Base-by-base conservation (phyloP, 139 green algal species). In the Chlamydomonas asymmetrica region DNA sequence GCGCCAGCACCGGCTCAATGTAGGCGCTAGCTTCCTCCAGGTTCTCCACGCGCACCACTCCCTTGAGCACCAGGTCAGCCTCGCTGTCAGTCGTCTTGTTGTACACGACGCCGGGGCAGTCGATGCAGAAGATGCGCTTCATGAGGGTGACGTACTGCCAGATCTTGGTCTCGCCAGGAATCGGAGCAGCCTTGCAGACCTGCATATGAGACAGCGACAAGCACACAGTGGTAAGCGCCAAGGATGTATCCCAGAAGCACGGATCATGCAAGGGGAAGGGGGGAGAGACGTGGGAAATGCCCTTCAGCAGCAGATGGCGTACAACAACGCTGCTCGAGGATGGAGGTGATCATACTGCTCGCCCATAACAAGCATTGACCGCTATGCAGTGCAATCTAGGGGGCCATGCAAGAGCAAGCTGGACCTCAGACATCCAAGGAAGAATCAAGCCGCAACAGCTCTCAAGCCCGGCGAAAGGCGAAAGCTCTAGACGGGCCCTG, bases 71-170 rank as follows among this genome's bases (percentile, higher is more conserved):
- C 39, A 88, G 81, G 72, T 97, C 90, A 5, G 88, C 93, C 38
- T 98, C 91, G 8, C 77, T 89, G 84, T 98, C 93, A 3, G 81
- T 85, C 7, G 83, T 92, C 68, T 87, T 84, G 80, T 96, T 91
- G 87, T 98, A 97, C 49, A 99, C 96, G 37, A 99, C 93, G 29
- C 96, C 96, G 0, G 96, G 96, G 85, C 94, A 98, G 88, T 99
- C 96, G 68, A 99, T 99, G 57, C 98, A 91, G 88, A 98, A 98
- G 85, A 99, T 97, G 71, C 92, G 90, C 91, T 98, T 98, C 87
- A 97, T 99, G 22, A 99, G 90, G 31, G 95, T 99, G 84, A 99
- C 95, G 91, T 98, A 99, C 87, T 99, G 96, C 96, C 96, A 99
- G 70, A 99, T 91, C 88, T 98, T 98, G 63, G 96, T 99, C 88